These are phyloP conservation scores for Debaryomycetaceae sp. DNA, from an alignment of 1,139 yeast species.

Conservation along the genomic window DNA sequence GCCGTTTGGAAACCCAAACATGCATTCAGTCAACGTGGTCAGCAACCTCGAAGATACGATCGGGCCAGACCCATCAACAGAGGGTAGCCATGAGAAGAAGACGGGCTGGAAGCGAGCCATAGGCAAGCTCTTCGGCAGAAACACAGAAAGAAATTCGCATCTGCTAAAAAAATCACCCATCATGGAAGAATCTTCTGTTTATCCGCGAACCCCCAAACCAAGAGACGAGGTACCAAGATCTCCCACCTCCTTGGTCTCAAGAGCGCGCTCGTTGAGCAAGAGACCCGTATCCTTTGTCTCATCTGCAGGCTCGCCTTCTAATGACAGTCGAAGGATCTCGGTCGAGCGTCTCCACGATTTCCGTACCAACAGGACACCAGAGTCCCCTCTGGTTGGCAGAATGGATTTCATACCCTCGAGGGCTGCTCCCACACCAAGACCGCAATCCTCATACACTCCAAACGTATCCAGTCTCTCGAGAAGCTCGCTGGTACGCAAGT, in stretches of 20 bases:
- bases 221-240: background rate
- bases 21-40: background rate
- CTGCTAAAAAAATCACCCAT: no score
- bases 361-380: background rate
- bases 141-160: background rate
- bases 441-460: background rate
- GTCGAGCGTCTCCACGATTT: background rate
- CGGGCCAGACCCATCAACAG: background rate
- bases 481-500: background rate
- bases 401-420: background rate
- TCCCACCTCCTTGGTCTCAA: background rate
- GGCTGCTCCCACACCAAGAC: background rate
- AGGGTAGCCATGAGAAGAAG: background rate
- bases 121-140: background rate
- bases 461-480: background rate
- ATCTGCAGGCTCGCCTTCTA: background rate
- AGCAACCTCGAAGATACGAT: background rate
- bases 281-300: background rate
- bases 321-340: background rate
- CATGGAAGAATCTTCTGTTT: no score
- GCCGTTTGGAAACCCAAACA: background rate
- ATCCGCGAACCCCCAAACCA: background rate
- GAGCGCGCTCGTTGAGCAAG: background rate
- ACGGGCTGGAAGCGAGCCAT: background rate
- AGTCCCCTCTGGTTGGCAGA: background rate